phyloP scores from a whole-genome alignment of 306 rosid species.

The Bauhinia variegata region DNA sequence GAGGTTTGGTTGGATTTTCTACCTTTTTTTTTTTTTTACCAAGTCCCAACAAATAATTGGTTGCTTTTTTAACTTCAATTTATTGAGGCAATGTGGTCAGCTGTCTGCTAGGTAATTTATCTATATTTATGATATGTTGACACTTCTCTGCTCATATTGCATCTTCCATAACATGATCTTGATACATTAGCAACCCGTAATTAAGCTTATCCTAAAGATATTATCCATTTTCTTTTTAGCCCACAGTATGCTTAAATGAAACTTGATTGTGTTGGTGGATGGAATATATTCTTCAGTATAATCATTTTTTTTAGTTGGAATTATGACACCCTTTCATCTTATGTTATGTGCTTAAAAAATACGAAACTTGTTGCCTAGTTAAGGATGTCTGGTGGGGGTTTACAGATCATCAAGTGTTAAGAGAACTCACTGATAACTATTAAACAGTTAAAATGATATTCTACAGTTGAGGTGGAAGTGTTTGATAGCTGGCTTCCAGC shows the following conservation, averaged over 20 bases:
- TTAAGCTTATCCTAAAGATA: conserved; percentile 24
- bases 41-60: conserved; percentile 41
- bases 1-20: conserved; percentile 67
- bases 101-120: conserved; percentile 35
- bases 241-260: conserved; percentile 5
- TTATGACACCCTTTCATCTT: conserved; percentile 14
- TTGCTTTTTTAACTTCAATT: conserved; percentile 32
- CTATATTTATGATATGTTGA: conserved; percentile 25
- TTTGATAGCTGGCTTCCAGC: conserved; percentile 44
- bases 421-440: conserved; percentile 17
- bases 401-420: conserved; percentile 28
- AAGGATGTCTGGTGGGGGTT: not conserved
- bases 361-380: not conserved
- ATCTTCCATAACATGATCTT: not conserved
- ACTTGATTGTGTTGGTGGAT: conserved; percentile 36
- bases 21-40: conserved; percentile 24
- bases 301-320: conserved; percentile 22
- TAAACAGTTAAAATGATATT: conserved; percentile 18
- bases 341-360: not conserved
- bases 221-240: conserved; percentile 19
- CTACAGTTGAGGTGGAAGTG: conserved; percentile 19
- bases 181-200: conserved; percentile 10
- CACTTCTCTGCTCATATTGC: not conserved
- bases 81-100: conserved; percentile 44
- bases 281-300: conserved; percentile 27